Evolutionary conservation across 768 basidiomycete species (phyloP).

Genomic region (Trichaptum fuscoviolaceum): DNA sequence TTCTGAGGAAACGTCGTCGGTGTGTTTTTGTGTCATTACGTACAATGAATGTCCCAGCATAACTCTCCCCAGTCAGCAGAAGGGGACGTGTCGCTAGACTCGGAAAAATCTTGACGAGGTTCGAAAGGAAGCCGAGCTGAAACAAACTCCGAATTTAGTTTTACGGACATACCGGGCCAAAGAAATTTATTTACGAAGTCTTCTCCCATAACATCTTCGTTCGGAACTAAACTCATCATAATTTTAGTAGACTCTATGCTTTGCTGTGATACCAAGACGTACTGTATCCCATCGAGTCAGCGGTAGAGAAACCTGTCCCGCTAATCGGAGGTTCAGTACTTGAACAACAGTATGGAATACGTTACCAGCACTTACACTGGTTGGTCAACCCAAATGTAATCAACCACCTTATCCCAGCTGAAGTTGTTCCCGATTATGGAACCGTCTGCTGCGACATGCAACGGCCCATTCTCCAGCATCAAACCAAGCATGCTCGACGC

Average conservation of each 20-base stretch:
- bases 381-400: constrained; percentile 72
- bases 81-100: constrained; percentile 61
- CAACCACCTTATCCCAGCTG: constrained; percentile 56
- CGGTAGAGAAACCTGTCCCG: constrained; percentile 61
- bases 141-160: not conserved
- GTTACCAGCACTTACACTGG: constrained; percentile 40
- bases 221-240: constrained; percentile 32
- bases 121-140: constrained; percentile 67
- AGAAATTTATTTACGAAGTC: constrained; percentile 34
- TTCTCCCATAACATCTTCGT: constrained; percentile 61
- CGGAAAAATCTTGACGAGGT: constrained; percentile 73
- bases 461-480: constrained; percentile 71
- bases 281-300: constrained; percentile 58
- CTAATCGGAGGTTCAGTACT: constrained; percentile 21
- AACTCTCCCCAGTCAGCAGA: constrained; percentile 67
- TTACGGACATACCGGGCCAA: not conserved
- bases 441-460: constrained; percentile 49
- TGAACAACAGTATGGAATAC: not conserved
- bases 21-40: constrained; percentile 16
- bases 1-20: not conserved
- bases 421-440: constrained; percentile 46
- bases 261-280: constrained; percentile 16
- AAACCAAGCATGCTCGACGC: constrained; percentile 64
- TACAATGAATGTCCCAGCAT: constrained; percentile 69
- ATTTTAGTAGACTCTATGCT: constrained; percentile 6